Base-by-base conservation (phyloP, 768 basidiomycete genomes). In the Baorangia bicolor region DNA sequence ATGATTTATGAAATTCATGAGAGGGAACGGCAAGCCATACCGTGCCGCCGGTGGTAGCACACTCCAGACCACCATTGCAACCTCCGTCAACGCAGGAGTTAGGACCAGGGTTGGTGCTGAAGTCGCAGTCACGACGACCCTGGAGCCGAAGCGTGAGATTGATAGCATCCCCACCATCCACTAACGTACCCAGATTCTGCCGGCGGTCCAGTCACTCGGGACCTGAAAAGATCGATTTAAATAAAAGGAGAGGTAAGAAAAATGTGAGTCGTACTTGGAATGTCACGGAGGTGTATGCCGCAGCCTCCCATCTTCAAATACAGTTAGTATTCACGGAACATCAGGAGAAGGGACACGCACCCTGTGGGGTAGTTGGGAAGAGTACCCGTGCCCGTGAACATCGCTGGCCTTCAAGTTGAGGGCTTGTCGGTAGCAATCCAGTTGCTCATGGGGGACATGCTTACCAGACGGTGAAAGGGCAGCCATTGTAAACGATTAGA, bases 391-490 rank as follows among this genome's bases (percentile, higher is more conserved):
- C 83, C 83, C 3, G 86, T 88, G 69, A 83, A 87, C 63, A 85
- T 78, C 35, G 76, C 80, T 40, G 79, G 81, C 81, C 81, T 81
- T n/a, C n/a, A n/a, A n/a, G n/a, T n/a, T 30, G 48, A n/a, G 46
- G 20, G 30, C 5, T 55, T 27, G 51, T 59, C 5, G 28, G 33
- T 23, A 33, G 14, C 8, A 51, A 51, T n/a, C 39, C 39, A 7
- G 33, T 48, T 20, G 30, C 9, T 13, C 14, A 41, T 12, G 33
- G 3, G 7, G 7, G 40, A n/a, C 37, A 48, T 25, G 49, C 75
- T 51, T 62, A 86, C 87, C 87, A 88, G 56, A 88, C 78, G 4
- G 85, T 88, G 70, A 85, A 88, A 0, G 84, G 78, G 63, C 87
- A 88, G 3, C 71, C 75, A 71, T 88, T 88, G 63, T 76, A 75